Evolutionary conservation across 768 basidiomycete species (phyloP), one percentile per base, ranked within the genome.

Genomic region (Mycena polygramma): DNA sequence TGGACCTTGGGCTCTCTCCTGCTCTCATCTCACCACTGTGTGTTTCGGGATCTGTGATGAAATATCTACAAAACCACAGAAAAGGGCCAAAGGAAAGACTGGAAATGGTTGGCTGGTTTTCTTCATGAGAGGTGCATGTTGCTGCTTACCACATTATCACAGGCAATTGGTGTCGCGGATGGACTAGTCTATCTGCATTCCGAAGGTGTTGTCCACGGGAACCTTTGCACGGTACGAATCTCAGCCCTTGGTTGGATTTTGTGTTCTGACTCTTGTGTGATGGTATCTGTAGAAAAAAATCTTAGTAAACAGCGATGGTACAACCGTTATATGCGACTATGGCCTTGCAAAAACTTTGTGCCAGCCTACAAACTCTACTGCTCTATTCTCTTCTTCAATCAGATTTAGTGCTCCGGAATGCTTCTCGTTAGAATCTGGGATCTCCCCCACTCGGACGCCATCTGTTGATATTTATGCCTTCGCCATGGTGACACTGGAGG

Each of bases 141-240:
- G n/a, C n/a, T n/a, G n/a, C n/a, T n/a, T n/a, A n/a, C n/a, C n/a
- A n/a, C n/a, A n/a, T n/a, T n/a, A n/a, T n/a, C n/a, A n/a, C n/a
- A n/a, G n/a, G n/a, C n/a, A n/a, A n/a, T n/a, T n/a, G n/a, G n/a
- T n/a, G n/a, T n/a, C n/a, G n/a, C n/a, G n/a, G n/a, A n/a, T n/a
- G n/a, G 74, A 17, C 57, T 75, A 24, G 51, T 10, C 20, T 73
- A 75, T 45, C 70, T 75, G 4, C 74, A 75, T n/a, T n/a, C n/a
- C n/a, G n/a, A n/a, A n/a, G n/a, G n/a, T n/a, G n/a, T n/a, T n/a
- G n/a, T 75, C 0, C 74, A 75, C 30, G 74, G 74, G 7, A 70
- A 72, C 54, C 51, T 75, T 20, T 58, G 60, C n/a, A 71, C 69
- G 19, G 74, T 75, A 54, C 13, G 70, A n/a, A n/a, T n/a, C n/a